Conservation (phyloP, 352 stramenopile genomes). For the Globisporangium iwayamae region DNA sequence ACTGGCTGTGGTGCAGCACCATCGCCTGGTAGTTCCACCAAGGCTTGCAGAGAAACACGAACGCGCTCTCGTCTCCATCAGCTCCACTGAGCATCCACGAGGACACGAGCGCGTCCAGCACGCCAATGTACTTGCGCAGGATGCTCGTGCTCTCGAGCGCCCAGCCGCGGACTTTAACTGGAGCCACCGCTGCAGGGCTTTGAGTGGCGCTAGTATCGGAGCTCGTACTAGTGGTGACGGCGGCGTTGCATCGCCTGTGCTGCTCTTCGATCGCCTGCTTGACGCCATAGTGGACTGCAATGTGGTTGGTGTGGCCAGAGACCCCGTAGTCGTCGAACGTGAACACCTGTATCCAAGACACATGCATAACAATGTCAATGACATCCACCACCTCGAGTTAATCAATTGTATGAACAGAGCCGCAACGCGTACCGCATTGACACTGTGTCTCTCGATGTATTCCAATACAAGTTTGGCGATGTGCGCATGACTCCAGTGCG, state of each 20-base stretch:
- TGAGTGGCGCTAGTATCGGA: neutral
- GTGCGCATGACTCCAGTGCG: conserved; percentile 61
- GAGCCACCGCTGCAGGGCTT: neutral
- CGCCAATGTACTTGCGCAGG: conserved; percentile 86
- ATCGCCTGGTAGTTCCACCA: conserved; percentile 90
- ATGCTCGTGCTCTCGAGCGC: conserved; percentile 71
- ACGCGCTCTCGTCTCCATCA: conserved; percentile 23
- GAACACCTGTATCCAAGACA: conserved; percentile 57
- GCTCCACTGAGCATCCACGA: conserved; percentile 22
- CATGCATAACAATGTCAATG: neutral
- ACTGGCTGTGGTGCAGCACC: conserved; percentile 91
- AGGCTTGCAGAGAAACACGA: conserved; percentile 57
- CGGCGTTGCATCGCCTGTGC: conserved; percentile 32
- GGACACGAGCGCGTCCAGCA: conserved; percentile 66
- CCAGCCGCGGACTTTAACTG: conserved; percentile 43
- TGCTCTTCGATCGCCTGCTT: conserved; percentile 39
- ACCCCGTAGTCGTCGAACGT: conserved; percentile 94
- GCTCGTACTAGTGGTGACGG: neutral
- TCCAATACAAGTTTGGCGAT: conserved; percentile 57
- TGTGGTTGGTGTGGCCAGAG: conserved; percentile 94
- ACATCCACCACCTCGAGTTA: neutral
- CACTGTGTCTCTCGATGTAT: conserved; percentile 49
- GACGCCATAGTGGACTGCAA: conserved; percentile 65
- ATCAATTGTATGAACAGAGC: neutral
- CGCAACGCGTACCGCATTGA: conserved; percentile 52